Percentiles rank a stretch among this genome's conserved stretches.
Evolutionary conservation across 441 rosid species (phyloP).

Genomic region (Euphorbia celastroides): DNA sequence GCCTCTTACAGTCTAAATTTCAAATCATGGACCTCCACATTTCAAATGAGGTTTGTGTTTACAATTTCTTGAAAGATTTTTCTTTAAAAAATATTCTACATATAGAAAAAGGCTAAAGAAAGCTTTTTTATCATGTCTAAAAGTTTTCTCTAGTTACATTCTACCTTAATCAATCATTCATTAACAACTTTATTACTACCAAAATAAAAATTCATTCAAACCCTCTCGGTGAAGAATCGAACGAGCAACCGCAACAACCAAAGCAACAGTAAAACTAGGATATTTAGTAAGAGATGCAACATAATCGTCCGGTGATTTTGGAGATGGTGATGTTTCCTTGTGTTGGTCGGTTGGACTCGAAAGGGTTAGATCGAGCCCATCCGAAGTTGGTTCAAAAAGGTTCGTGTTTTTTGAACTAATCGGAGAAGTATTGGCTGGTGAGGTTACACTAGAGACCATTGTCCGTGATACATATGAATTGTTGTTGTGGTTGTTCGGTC

Average conservation of each 20-base stretch:
- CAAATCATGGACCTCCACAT: too few relatives aligned
- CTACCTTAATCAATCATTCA: too few relatives aligned
- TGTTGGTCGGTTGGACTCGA: conserved; percentile 18
- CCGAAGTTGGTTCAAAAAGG: conserved; percentile 7
- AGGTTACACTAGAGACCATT: conserved; percentile 3
- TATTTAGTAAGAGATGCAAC: conserved; percentile 74
- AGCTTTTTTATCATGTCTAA: too few relatives aligned
- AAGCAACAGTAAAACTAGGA: conserved; percentile 65
- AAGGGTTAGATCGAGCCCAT: conserved; percentile 34
- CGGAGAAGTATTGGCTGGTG: conserved; percentile 9
- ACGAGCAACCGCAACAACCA: conserved; percentile 81
- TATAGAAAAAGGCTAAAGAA: too few relatives aligned
- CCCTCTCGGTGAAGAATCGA: conserved; percentile 21
- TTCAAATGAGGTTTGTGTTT: too few relatives aligned
- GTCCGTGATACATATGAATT: background rate
- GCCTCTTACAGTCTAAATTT: too few relatives aligned
- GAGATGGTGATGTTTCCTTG: conserved; percentile 5
- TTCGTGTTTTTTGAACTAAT: conserved; percentile 2
- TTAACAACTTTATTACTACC: too few relatives aligned
- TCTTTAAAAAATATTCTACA: too few relatives aligned
- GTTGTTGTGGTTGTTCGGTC: background rate
- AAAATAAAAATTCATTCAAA: too few relatives aligned
- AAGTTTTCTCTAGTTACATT: background rate
- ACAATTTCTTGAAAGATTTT: too few relatives aligned
- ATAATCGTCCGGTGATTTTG: conserved; percentile 21